Evolutionary conservation across 352 stramenopile species (phyloP), one percentile per base, ranked within the genome.

Genomic region (Saprolegnia parasitica): DNA sequence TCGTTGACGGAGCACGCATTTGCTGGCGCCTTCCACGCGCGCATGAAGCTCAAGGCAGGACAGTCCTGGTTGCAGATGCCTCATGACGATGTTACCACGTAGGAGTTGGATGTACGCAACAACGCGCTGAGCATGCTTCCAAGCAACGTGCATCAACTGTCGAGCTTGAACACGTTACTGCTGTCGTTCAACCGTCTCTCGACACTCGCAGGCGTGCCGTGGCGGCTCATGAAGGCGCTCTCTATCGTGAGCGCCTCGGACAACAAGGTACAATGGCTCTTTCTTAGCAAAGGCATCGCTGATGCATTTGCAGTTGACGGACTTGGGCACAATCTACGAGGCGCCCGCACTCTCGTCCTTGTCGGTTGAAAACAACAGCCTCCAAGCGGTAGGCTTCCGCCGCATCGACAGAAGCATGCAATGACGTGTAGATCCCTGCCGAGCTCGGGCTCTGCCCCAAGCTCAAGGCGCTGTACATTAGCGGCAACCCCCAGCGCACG

Each of bases 291-390:
- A n/a, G n/a, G 13, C 32, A 45, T 64, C 6, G 23, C n/a, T 5
- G 20, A 15, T 64, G 23, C 47, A 49, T 23, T 49, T 65, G 39
- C 23, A 73, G 65, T 72, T 96, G 24, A 72, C 72, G 0, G 86
- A 80, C 13, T 75, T 95, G 15, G 81, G 84, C 23, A 72, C 72
- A 0, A 83, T 95, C 35, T 91, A 89, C 71, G 66, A 84, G n/a
- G 65, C 68, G 0, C 82, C 87, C 29, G 56, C 65, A 13, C 76
- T 96, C 20, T 75, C 77, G 32, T 91, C 83, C 45, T 75, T 96
- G 21, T 88, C 83, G 35, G 83, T 95, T 47, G 83, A 93, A 73
- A 95, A 93, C 77, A 96, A 95, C 67, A 92, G 84, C 52, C 72
- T 95, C 32, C 75, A 68, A 8, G 71, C 75, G 15, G 77, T 93